Conservation (phyloP, 257 asterid genomes). For the Salvia splendens region DNA sequence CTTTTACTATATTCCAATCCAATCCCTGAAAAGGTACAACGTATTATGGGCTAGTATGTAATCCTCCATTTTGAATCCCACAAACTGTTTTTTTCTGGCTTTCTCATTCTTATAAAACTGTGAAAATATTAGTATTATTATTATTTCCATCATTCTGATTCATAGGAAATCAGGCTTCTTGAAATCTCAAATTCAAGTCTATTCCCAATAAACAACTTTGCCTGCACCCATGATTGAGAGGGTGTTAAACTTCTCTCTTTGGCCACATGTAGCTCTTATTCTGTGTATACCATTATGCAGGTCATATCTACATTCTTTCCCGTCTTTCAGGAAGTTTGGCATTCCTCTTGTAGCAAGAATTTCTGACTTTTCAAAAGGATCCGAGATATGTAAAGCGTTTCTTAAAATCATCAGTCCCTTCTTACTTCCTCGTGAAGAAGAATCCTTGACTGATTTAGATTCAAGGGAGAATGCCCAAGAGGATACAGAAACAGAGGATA, state of each 20-base stretch:
- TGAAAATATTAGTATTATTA: too few species aligned
- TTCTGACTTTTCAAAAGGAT: conserved; percentile 52
- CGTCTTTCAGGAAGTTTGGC: conserved; percentile 48
- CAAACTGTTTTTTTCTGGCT: too few species aligned
- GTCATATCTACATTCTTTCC: conserved; percentile 21
- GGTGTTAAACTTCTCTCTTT: background rate
- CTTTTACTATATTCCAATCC: background rate
- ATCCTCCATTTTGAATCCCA: conserved; percentile 1
- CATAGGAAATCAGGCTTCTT: too few species aligned
- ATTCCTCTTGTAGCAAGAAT: conserved; percentile 64
- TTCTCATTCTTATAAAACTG: too few species aligned
- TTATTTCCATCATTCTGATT: too few species aligned
- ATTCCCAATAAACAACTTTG: too few species aligned
- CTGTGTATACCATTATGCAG: conserved; percentile 37
- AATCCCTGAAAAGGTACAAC: conserved; percentile 7
- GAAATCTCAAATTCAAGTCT: too few species aligned
- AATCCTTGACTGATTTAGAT: conserved; percentile 37
- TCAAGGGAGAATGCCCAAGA: conserved; percentile 28
- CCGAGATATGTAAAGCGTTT: conserved; percentile 51
- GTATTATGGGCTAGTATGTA: conserved; percentile 14
- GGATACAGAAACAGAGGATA: conserved; percentile 39
- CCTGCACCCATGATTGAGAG: background rate
- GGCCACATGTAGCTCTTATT: conserved; percentile 1
- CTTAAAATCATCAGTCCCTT: conserved; percentile 55
- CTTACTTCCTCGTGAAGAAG: conserved; percentile 42